Evolutionary conservation across 2,329 filamentous ascomycete genomes (phyloP).

Genomic region (Zymoseptoria ardabiliae): DNA sequence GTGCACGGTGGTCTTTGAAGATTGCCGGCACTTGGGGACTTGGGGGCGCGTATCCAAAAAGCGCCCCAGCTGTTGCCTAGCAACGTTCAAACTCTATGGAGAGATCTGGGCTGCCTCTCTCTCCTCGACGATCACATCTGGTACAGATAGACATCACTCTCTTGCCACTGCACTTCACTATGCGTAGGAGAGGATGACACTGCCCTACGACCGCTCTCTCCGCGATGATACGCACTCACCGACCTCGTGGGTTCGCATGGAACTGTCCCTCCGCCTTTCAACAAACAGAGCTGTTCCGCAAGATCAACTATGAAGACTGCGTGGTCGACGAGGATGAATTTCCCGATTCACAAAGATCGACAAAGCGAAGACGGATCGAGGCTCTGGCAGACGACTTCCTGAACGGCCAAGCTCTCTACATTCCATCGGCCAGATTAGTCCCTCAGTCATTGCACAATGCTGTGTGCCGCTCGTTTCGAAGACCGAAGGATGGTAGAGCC

Average conservation of each 20-base stretch:
- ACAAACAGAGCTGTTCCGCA: constrained; percentile 22
- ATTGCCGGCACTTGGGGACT: neutral
- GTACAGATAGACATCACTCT: neutral
- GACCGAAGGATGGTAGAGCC: constrained; percentile 54
- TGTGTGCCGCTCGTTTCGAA: constrained; percentile 7
- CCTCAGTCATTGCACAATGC: constrained; percentile 13
- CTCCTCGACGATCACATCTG: neutral
- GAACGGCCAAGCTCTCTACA: constrained; percentile 46
- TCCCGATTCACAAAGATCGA: constrained; percentile 41
- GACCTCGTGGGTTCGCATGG: constrained; percentile 25
- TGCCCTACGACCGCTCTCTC: neutral
- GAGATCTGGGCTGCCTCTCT: neutral
- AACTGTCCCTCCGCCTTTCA: constrained; percentile 26
- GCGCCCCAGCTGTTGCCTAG: neutral
- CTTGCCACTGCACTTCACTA: neutral
- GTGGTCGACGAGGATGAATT: constrained; percentile 45
- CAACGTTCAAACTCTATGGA: too few species aligned
- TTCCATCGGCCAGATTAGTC: constrained; percentile 49
- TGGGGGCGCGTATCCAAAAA: neutral
- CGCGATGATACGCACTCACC: constrained; percentile 25
- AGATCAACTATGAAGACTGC: constrained; percentile 20
- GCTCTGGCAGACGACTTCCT: constrained; percentile 52
- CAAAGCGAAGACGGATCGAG: constrained; percentile 52
- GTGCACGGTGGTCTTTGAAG: neutral
- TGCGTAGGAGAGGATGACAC: neutral